Percentiles rank a stretch among this genome's conserved stretches.
These are phyloP conservation scores for Podila minutissima DNA, from an alignment of 192 early-diverging fungal genomes.

Conservation along the genomic window DNA sequence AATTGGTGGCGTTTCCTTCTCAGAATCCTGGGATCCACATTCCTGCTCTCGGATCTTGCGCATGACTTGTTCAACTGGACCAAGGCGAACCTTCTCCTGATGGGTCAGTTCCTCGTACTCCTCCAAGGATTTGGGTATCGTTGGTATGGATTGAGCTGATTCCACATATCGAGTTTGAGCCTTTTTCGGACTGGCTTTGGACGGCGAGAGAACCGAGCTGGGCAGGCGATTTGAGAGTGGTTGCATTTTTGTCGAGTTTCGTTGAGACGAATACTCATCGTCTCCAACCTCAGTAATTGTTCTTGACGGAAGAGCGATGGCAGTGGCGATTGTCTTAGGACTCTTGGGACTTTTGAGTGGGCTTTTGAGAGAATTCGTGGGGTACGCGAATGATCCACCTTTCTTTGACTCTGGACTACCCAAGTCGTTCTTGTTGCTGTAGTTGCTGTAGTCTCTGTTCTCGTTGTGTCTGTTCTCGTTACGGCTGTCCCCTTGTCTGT, in stretches of 20 bases:
- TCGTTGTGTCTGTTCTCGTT: background rate
- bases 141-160: background rate
- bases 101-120: background rate
- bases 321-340: background rate
- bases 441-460: background rate
- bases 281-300: background rate
- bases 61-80: background rate
- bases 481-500: background rate
- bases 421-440: background rate
- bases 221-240: too few relatives aligned
- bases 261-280: background rate
- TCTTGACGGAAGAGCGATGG: background rate
- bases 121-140: background rate
- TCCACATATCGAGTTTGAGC: background rate
- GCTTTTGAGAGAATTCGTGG: background rate
- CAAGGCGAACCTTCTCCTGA: background rate
- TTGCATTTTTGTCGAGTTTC: background rate
- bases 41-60: slow-evolving; percentile 2
- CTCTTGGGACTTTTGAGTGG: background rate
- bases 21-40: background rate
- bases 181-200: background rate
- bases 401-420: background rate
- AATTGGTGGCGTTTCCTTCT: background rate
- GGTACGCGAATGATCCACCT: background rate
- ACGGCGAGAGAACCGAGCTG: background rate